Evolutionary conservation across 2,329 filamentous ascomycete species (phyloP), one percentile per base, ranked within the genome.

Genomic region (Neonectria coccinea): DNA sequence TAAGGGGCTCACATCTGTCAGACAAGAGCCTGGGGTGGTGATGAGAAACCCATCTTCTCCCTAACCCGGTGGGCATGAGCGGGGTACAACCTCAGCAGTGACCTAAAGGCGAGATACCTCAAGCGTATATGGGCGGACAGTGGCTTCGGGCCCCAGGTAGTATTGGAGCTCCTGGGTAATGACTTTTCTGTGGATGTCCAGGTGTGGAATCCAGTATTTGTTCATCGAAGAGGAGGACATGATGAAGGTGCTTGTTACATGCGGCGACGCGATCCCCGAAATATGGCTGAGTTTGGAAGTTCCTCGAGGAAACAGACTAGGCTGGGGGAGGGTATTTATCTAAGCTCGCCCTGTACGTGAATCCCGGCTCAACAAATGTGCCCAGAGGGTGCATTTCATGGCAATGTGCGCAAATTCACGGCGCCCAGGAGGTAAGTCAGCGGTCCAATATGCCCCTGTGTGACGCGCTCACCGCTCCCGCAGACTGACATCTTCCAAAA

Each of bases 11-110:
- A 88, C 86, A 79, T 89, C 86, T 69, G 85, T 87, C 69, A 89
- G 75, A 73, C 85, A 88, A 59, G 82, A 79, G 36, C 86, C 86
- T 8, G 85, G 84, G 2, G 86, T 88, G 31, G 83, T 84, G 71
- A 89, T 88, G 63, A 89, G 80, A 70, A 85, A 89, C 2, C 87
- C 87, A 75, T 89, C 86, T 77, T 88, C 86, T 70, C 86, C 86
- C 86, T 88, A 65, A 52, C 61, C 54, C 59, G 42, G 62, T 61
- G 41, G 36, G 60, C 65, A 75, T 71, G 68, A 73, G 59, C 56
- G 70, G 57, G 61, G 66, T 70, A 73, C 48, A 51, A 64, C 52
- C 50, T 50, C 25, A 33, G 48, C 57, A 57, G 54, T 56, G 48
- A 52, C 63, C 65, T 55, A 59, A 70, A 72, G 71, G 68, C 50